Evolutionary conservation across 768 basidiomycete genomes (phyloP).

Genomic region (Boletus huronensis): DNA sequence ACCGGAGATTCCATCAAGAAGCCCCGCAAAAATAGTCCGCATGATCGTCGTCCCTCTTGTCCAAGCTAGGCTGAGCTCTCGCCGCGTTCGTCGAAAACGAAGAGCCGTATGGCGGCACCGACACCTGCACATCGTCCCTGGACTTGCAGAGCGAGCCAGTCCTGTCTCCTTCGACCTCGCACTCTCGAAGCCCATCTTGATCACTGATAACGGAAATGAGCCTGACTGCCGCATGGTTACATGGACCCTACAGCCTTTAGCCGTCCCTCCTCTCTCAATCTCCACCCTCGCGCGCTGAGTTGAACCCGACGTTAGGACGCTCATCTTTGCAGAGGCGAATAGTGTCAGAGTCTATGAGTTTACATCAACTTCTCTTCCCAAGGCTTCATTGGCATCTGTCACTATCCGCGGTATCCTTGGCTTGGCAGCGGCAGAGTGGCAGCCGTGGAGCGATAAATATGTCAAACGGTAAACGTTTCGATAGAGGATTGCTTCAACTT

Average conservation of each 20-base stretch:
- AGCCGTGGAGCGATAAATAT: background rate
- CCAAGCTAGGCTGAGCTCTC: background rate
- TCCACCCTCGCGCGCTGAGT: background rate
- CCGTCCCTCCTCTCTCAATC: background rate
- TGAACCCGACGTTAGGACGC: background rate
- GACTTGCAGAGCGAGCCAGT: background rate
- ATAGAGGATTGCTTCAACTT: background rate
- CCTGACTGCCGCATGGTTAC: conserved; percentile 13
- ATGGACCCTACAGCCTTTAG: background rate
- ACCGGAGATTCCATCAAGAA: conserved; percentile 7
- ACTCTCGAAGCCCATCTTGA: background rate
- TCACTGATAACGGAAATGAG: conserved; percentile 28
- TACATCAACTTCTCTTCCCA: background rate
- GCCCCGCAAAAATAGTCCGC: background rate
- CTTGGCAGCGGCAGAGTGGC: conserved; percentile 6
- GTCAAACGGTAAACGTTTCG: background rate
- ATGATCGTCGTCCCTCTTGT: conserved; percentile 5
- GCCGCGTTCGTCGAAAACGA: background rate
- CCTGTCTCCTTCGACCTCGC: background rate
- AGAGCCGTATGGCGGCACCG: conserved; percentile 4
- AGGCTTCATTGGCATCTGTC: background rate
- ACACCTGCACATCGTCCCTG: background rate
- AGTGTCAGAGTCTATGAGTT: background rate
- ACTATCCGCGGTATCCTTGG: background rate
- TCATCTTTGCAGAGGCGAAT: background rate